phyloP scores from a whole-genome alignment of 2,329 filamentous ascomycete genomes.

The Aureobasidium sp. region DNA sequence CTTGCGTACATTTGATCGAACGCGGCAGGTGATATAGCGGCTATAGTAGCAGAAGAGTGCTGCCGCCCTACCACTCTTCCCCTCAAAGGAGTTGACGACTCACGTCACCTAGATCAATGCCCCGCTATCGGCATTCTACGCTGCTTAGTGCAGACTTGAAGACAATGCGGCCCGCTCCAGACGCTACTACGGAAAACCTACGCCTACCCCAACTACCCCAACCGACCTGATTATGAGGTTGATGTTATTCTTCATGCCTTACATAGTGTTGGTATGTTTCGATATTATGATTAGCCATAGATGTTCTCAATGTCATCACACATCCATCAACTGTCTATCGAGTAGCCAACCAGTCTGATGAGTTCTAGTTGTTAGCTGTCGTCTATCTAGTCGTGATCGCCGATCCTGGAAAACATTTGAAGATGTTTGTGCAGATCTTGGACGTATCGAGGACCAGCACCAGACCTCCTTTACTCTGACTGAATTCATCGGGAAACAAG shows the following conservation, averaged over 20 bases:
- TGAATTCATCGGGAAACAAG: not conserved
- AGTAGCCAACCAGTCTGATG: too few species aligned
- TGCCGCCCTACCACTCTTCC: constrained; percentile 25
- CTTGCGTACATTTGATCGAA: constrained; percentile 32
- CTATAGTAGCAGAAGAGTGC: constrained; percentile 28
- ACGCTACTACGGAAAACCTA: too few species aligned
- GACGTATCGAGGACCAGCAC: constrained; percentile 25
- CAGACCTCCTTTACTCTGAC: constrained; percentile 19
- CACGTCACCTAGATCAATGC: constrained; percentile 9
- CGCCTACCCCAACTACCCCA: too few species aligned
- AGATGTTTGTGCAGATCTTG: constrained; percentile 24
- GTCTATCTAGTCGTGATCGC: constrained; percentile 21
- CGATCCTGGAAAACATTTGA: constrained; percentile 20
- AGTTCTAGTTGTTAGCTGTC: constrained; percentile 18
- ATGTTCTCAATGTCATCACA: too few species aligned
- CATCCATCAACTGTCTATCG: too few species aligned
- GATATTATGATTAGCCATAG: too few species aligned
- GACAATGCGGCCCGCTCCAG: not conserved
- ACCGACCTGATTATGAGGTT: too few species aligned
- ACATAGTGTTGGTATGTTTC: too few species aligned
- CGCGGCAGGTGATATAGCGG: constrained; percentile 26
- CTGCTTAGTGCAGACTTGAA: not conserved
- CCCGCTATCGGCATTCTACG: constrained; percentile 5
- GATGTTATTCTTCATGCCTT: too few species aligned
- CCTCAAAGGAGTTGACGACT: constrained; percentile 29